Conservation (phyloP, 192 early-diverging fungal genomes). For the Backusella liffmaniae region DNA sequence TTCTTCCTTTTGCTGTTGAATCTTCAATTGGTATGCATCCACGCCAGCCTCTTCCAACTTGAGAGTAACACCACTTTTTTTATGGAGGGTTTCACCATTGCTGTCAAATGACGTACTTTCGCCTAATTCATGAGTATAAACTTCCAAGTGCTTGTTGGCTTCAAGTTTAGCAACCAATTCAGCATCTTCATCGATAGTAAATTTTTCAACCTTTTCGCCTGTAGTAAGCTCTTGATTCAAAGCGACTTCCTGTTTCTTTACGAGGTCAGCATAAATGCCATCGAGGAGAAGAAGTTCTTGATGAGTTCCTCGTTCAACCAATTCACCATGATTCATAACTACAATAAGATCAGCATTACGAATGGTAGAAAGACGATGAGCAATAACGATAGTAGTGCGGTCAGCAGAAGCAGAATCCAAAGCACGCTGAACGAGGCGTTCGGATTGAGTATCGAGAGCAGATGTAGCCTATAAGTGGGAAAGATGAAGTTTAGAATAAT, state of each 20-base stretch:
- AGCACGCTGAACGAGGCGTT: conserved; percentile 68
- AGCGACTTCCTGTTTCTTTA: conserved; percentile 64
- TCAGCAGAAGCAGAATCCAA: conserved; percentile 60
- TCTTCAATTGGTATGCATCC: conserved; percentile 34
- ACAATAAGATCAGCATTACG: conserved; percentile 80
- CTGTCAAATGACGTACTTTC: conserved; percentile 40
- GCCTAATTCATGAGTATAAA: conserved; percentile 20
- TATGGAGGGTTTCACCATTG: background rate
- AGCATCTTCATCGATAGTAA: conserved; percentile 1
- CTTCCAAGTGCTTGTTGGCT: background rate
- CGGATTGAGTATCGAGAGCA: conserved; percentile 68
- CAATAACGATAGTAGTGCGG: conserved; percentile 72
- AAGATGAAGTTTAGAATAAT: conserved; percentile 71
- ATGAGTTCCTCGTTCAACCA: conserved; percentile 77
- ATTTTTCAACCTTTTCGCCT: conserved; percentile 19
- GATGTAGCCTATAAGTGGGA: conserved; percentile 73
- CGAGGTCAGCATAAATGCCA: conserved; percentile 64
- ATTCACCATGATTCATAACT: conserved; percentile 66
- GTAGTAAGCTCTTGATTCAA: conserved; percentile 20
- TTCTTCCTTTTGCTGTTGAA: conserved; percentile 34
- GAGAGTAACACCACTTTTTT: background rate
- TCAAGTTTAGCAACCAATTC: conserved; percentile 3
- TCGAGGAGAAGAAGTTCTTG: conserved; percentile 61
- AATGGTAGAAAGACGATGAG: conserved; percentile 74
- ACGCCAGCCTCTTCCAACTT: background rate